These are phyloP conservation scores for Sisymbrium irio DNA, from an alignment of 345 rosid genomes.

Conservation along the genomic window DNA sequence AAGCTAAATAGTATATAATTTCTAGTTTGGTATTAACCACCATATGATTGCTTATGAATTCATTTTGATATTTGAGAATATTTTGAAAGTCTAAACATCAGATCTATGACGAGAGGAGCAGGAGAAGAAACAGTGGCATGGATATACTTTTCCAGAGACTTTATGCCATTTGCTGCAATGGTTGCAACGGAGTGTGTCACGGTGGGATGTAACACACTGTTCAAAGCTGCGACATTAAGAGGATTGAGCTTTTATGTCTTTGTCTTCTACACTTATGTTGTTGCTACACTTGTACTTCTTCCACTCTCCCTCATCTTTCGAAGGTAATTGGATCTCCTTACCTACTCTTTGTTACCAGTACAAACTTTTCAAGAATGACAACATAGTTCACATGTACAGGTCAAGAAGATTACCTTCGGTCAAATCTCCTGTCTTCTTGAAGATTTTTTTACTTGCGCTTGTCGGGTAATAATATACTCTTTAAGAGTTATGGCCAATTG, in stretches of 20 bases:
- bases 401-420: slow-evolving; percentile 23
- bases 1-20: too few species aligned
- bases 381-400: slow-evolving; percentile 13
- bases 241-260: slow-evolving; percentile 59
- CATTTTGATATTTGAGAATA: neutral
- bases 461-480: slow-evolving; percentile 21
- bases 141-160: slow-evolving; percentile 18
- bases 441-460: slow-evolving; percentile 26
- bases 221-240: slow-evolving; percentile 45
- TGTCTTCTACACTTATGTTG: slow-evolving; percentile 46
- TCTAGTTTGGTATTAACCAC: neutral
- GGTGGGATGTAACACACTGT: slow-evolving; percentile 39
- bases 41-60: neutral
- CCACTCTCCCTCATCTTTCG: slow-evolving; percentile 35
- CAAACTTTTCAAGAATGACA: slow-evolving; percentile 11
- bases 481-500: neutral
- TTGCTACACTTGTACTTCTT: slow-evolving; percentile 46
- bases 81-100: neutral
- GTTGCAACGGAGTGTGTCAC: slow-evolving; percentile 44
- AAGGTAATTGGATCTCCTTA: slow-evolving; percentile 6
- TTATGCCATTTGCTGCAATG: slow-evolving; percentile 44
- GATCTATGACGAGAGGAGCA: neutral
- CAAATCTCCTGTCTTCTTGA: slow-evolving; percentile 25
- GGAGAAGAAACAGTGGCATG: slow-evolving; percentile 2
- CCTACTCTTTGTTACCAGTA: neutral